Evolutionary conservation across 1,139 yeast species (phyloP).

Genomic region (Protomyces pachydermus): DNA sequence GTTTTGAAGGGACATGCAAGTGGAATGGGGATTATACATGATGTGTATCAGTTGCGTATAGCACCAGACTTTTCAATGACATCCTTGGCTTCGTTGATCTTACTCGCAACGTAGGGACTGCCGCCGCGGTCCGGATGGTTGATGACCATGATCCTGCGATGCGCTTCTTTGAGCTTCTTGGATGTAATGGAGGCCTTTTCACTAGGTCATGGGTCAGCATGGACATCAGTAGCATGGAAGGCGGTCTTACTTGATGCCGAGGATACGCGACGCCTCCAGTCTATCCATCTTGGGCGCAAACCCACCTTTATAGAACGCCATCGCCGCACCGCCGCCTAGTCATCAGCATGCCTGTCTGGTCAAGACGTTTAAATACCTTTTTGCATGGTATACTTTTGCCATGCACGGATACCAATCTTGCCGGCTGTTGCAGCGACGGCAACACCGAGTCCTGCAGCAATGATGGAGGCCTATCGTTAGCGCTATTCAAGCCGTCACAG

Average conservation of each 20-base stretch:
- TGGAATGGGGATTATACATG: background rate
- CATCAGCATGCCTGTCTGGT: background rate
- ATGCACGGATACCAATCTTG: constrained; percentile 26
- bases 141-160: constrained; percentile 84
- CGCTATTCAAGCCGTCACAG: background rate
- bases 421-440: constrained; percentile 27
- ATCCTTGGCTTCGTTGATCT: constrained; percentile 95
- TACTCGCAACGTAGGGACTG: constrained; percentile 88
- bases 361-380: background rate
- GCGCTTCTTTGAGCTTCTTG: constrained; percentile 81
- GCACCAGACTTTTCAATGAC: constrained; percentile 58
- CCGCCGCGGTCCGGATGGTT: constrained; percentile 99
- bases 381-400: constrained; percentile 26
- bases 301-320: constrained; percentile 75
- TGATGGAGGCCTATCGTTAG: constrained; percentile 7
- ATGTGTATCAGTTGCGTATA: constrained; percentile 5
- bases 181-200: constrained; percentile 60
- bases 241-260: constrained; percentile 56
- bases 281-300: constrained; percentile 87
- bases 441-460: constrained; percentile 25
- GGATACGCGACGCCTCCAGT: constrained; percentile 82
- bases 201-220: constrained; percentile 37
- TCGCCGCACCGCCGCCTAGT: constrained; percentile 33
- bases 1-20: background rate
- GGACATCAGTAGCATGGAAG: no score